Evolutionary conservation across 257 asterid genomes (phyloP), one percentile per base, ranked within the genome.

Genomic region (Scutellaria baicalensis): DNA sequence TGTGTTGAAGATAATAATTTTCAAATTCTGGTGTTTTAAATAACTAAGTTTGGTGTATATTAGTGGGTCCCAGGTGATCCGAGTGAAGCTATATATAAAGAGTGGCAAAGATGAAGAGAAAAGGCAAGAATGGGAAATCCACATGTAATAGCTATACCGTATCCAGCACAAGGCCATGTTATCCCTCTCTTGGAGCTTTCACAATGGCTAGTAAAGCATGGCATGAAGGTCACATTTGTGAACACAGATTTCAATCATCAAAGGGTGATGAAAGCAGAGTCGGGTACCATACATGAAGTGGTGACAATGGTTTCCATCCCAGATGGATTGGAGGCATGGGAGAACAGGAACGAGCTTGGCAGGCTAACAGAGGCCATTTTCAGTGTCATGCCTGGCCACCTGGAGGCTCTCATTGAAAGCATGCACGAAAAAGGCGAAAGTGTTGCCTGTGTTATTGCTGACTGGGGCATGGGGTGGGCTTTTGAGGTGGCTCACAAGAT

Each of bases 161-260:
- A 79, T 72, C 96, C 95, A 73, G 95, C 92, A 56, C 96, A 89
- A 73, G 96, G 95, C 60, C 95, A 85, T 64, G 92, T 89, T 1
- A 77, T 89, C 47, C 92, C 95, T 4, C 6, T 88, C 45, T 69
- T 85, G 89, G 93, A 89, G 67, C 75, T 87, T 1, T 72, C 89
- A 2, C 83, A 74, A 6, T 45, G 79, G 45, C 66, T 82, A 51
- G 88, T 75, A 13, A 69, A 67, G 39, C 76, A 75, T 5, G 88
- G 88, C 6, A 49, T 83, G 76, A 70, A 69, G 58, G 80, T 82
- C 57, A 87, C 90, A 0, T 77, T 89, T 66, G 86, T 84, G 12
- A 84, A 81, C 76, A 75, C 88, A 1, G 84, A 77, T 21, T 82
- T 83, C 71, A 79, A 69, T 13, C 93, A 88, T 74, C 27, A 61